A percentile compares a stretch with the other conserved stretches of the same genome.
Conservation (phyloP, 805 yeast genomes). For the Metschnikowia reukaufii region DNA sequence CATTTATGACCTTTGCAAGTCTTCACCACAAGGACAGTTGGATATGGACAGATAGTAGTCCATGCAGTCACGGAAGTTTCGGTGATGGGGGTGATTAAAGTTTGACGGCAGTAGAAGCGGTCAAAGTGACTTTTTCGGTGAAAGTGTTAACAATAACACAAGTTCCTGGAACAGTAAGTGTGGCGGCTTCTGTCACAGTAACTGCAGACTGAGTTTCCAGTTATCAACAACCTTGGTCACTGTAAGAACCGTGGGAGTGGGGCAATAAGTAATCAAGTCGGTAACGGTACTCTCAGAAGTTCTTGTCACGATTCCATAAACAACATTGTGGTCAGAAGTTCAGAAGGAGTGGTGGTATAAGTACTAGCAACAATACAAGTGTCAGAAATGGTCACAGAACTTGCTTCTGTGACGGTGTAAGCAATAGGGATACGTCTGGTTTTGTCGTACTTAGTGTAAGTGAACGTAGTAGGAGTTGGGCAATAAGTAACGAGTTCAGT, state of each 20-base stretch:
- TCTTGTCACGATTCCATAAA: slow-evolving; percentile 22
- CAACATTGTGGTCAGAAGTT: background rate
- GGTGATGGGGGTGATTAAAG: slow-evolving; percentile 23
- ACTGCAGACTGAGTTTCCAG: slow-evolving; percentile 26
- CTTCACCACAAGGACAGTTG: slow-evolving; percentile 35
- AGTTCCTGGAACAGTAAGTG: slow-evolving; percentile 34
- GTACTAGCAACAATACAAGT: slow-evolving; percentile 28
- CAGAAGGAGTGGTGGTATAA: background rate
- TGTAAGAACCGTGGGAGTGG: slow-evolving; percentile 33
- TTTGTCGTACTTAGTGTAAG: slow-evolving; percentile 33
- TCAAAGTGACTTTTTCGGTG: slow-evolving; percentile 5
- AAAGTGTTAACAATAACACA: slow-evolving; percentile 25
- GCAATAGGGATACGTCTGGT: slow-evolving; percentile 27
- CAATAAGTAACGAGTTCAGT: slow-evolving; percentile 42
- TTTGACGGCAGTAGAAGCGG: slow-evolving; percentile 1
- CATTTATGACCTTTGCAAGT: slow-evolving; percentile 32
- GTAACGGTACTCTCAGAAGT: slow-evolving; percentile 31
- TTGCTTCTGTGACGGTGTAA: slow-evolving; percentile 29
- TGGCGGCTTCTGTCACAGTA: slow-evolving; percentile 33
- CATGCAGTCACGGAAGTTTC: slow-evolving; percentile 33
- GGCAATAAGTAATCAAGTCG: slow-evolving; percentile 40
- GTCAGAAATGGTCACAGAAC: slow-evolving; percentile 34
- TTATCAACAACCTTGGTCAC: slow-evolving; percentile 32
- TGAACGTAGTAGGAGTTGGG: slow-evolving; percentile 35
- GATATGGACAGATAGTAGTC: slow-evolving; percentile 39